phyloP scores from a whole-genome alignment of 2,329 filamentous ascomycete species.

The Colletotrichum cereale region DNA sequence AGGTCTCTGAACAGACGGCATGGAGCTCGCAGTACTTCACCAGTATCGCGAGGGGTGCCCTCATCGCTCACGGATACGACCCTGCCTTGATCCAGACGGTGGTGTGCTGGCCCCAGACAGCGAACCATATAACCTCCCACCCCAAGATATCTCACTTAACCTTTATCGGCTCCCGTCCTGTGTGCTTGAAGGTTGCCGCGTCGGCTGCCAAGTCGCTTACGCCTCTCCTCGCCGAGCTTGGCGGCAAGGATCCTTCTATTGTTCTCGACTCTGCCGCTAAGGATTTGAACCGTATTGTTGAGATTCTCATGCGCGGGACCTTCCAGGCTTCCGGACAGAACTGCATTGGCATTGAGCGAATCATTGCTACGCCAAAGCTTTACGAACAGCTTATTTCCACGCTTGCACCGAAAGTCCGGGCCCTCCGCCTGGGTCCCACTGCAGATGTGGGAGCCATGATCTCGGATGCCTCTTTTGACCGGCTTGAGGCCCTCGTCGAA shows the following conservation, averaged over 20 bases:
- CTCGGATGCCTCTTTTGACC: slow-evolving; percentile 79
- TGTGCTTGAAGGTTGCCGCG: slow-evolving; percentile 89
- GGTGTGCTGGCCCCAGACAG: slow-evolving; percentile 88
- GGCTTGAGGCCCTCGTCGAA: slow-evolving; percentile 80
- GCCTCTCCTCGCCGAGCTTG: slow-evolving; percentile 90
- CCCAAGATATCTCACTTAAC: slow-evolving; percentile 88
- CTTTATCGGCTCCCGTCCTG: slow-evolving; percentile 91
- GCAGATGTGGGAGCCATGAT: slow-evolving; percentile 93
- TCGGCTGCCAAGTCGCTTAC: slow-evolving; percentile 89
- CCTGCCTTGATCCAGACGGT: slow-evolving; percentile 86
- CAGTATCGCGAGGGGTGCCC: slow-evolving; percentile 80
- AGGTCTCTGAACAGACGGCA: slow-evolving; percentile 94
- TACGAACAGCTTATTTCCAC: slow-evolving; percentile 80
- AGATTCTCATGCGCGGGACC: slow-evolving; percentile 89
- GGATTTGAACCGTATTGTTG: slow-evolving; percentile 79
- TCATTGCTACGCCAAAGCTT: slow-evolving; percentile 82
- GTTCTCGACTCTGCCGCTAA: slow-evolving; percentile 81
- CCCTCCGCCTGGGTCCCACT: slow-evolving; percentile 80
- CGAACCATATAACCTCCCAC: slow-evolving; percentile 86
- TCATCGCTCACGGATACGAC: slow-evolving; percentile 85
- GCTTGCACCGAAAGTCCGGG: slow-evolving; percentile 79
- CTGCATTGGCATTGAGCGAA: slow-evolving; percentile 95
- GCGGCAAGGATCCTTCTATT: slow-evolving; percentile 94
- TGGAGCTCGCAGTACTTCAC: slow-evolving; percentile 92
- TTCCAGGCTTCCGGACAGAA: slow-evolving; percentile 98